phyloP scores from a whole-genome alignment of 2,329 filamentous ascomycete genomes.

The Neoarthrinium moseri region DNA sequence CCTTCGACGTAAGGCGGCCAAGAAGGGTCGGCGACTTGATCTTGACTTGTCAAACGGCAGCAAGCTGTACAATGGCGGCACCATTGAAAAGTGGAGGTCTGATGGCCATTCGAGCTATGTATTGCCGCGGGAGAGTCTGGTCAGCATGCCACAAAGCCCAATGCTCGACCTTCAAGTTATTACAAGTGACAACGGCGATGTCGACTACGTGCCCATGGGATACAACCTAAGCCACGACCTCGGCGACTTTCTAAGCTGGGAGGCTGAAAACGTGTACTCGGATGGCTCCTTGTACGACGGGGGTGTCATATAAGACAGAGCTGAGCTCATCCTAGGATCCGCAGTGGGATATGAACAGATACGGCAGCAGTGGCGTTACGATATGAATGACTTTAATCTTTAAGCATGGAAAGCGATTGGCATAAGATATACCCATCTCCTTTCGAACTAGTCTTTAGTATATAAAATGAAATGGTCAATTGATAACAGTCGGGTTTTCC shows the following conservation, averaged over 20 bases:
- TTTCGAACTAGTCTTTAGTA: no score
- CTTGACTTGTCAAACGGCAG: slow-evolving; percentile 5
- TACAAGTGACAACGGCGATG: slow-evolving; percentile 35
- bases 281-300: slow-evolving; percentile 8
- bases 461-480: no score
- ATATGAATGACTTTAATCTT: no score
- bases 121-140: slow-evolving; percentile 30
- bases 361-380: no score
- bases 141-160: slow-evolving; percentile 50
- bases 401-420: no score
- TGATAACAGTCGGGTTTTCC: no score
- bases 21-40: slow-evolving; percentile 10
- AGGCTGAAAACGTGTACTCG: slow-evolving; percentile 47
- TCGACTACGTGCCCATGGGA: slow-evolving; percentile 53
- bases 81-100: slow-evolving; percentile 30
- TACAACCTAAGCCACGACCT: slow-evolving; percentile 60
- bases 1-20: slow-evolving; percentile 11
- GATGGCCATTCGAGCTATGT: slow-evolving; percentile 30
- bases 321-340: not conserved
- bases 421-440: no score
- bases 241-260: slow-evolving; percentile 58
- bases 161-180: slow-evolving; percentile 46
- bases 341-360: no score
- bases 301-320: slow-evolving; percentile 8
- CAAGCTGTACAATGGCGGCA: slow-evolving; percentile 14